These are phyloP conservation scores for Trypanosoma platydactyli DNA, from an alignment of 208 protist genomes.

Conservation along the genomic window DNA sequence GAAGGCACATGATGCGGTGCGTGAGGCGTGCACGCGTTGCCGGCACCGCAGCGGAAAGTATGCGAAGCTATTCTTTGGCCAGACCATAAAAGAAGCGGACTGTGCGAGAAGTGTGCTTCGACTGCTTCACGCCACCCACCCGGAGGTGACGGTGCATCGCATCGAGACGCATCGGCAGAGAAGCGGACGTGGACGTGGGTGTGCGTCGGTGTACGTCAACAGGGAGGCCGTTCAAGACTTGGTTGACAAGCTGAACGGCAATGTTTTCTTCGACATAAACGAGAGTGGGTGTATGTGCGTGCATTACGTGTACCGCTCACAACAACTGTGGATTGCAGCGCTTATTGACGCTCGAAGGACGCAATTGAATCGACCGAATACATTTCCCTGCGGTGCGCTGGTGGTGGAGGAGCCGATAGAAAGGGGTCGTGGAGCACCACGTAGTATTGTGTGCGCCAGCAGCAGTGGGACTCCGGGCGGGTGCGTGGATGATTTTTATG, in stretches of 20 bases:
- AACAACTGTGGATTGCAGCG: conserved; percentile 57
- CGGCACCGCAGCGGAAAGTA: conserved; percentile 27
- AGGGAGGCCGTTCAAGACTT: conserved; percentile 37
- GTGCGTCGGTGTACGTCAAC: conserved; percentile 63
- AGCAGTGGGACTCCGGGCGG: too few species aligned
- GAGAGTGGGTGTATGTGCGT: conserved; percentile 29
- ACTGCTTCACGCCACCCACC: conserved; percentile 60
- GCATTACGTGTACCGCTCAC: conserved; percentile 64
- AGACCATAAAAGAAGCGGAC: conserved; percentile 56
- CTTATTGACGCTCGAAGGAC: conserved; percentile 17
- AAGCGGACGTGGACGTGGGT: conserved; percentile 42
- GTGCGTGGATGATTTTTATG: too few species aligned
- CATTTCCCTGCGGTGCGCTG: conserved; percentile 28
- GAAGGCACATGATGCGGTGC: conserved; percentile 48
- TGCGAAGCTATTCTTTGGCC: conserved; percentile 63
- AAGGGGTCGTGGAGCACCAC: background rate
- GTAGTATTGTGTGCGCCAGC: background rate
- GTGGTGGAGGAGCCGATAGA: conserved; percentile 25
- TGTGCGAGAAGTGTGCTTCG: conserved; percentile 37
- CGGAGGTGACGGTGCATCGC: conserved; percentile 48
- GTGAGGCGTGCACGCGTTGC: conserved; percentile 65
- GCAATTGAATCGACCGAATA: background rate
- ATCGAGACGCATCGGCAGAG: conserved; percentile 45
- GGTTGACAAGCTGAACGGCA: conserved; percentile 44
- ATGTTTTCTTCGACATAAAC: conserved; percentile 69